phyloP scores from a whole-genome alignment of 257 asterid species.

The Sherardia arvensis region DNA sequence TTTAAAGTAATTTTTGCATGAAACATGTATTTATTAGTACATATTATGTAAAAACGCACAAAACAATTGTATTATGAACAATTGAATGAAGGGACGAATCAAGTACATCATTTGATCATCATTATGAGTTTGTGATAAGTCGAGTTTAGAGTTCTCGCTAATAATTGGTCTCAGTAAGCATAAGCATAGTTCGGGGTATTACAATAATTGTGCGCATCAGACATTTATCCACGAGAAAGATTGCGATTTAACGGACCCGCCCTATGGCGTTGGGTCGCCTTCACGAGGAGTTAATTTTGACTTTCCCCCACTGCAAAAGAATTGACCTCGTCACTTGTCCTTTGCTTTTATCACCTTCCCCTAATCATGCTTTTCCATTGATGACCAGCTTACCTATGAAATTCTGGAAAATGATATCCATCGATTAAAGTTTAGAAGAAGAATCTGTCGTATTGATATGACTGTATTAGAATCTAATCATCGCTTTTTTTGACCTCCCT shows the following conservation, averaged over 20 bases:
- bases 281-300: conserved; percentile 5
- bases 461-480: not conserved
- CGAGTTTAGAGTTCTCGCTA: too few relatives aligned
- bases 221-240: not conserved
- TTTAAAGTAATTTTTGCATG: too few relatives aligned
- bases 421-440: not conserved
- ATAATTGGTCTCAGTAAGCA: too few relatives aligned
- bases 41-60: too few relatives aligned
- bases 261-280: not conserved
- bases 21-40: too few relatives aligned
- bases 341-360: not conserved
- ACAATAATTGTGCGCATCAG: not conserved
- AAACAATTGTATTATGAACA: too few relatives aligned
- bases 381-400: not conserved
- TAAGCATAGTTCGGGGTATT: too few relatives aligned
- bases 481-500: not conserved
- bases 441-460: not conserved
- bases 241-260: not conserved
- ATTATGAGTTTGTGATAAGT: too few relatives aligned
- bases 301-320: not conserved
- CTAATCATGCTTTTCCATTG: not conserved
- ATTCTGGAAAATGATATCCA: not conserved
- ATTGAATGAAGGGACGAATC: too few relatives aligned
- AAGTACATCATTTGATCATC: too few relatives aligned
- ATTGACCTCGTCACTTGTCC: not conserved